phyloP scores from a whole-genome alignment of 129 eudicot species.

The Artemisia tridentata region DNA sequence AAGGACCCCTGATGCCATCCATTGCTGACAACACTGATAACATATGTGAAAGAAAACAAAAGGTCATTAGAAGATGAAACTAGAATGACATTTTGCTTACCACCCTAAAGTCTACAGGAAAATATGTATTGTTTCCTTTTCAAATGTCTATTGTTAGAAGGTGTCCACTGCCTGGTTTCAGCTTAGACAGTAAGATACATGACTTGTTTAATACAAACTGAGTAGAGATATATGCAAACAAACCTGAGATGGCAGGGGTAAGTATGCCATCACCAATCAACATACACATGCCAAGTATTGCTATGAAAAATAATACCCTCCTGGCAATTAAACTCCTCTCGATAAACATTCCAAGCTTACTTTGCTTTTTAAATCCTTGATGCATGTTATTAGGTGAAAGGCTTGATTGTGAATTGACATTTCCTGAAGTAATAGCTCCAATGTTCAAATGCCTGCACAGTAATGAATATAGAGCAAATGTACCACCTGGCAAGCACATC shows the following conservation, averaged over 20 bases:
- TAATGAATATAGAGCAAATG: slow-evolving; percentile 69
- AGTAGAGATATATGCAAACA: not conserved
- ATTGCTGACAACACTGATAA: slow-evolving; percentile 66
- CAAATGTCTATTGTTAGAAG: no score
- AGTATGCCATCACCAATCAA: slow-evolving; percentile 77
- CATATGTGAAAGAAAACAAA: not conserved
- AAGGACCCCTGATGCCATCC: slow-evolving; percentile 74
- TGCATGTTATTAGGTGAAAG: slow-evolving; percentile 25
- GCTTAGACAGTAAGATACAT: not conserved
- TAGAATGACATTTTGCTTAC: not conserved
- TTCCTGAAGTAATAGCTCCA: slow-evolving; percentile 46
- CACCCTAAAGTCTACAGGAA: slow-evolving; percentile 8
- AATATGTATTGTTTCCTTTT: no score
- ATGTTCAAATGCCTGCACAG: slow-evolving; percentile 67
- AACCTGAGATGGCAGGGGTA: slow-evolving; percentile 83
- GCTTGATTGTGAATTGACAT: slow-evolving; percentile 26
- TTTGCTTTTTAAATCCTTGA: slow-evolving; percentile 32
- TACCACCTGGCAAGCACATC: slow-evolving; percentile 55
- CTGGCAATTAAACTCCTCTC: slow-evolving; percentile 63
- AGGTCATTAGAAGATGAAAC: slow-evolving; percentile 6
- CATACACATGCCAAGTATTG: slow-evolving; percentile 80
- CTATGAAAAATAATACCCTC: slow-evolving; percentile 58
- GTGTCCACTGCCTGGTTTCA: not conserved
- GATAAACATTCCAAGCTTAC: slow-evolving; percentile 53
- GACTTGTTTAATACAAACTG: not conserved